phyloP scores from a whole-genome alignment of 1,284 basidiomycete genomes.

The Hemileia vastatrix region DNA sequence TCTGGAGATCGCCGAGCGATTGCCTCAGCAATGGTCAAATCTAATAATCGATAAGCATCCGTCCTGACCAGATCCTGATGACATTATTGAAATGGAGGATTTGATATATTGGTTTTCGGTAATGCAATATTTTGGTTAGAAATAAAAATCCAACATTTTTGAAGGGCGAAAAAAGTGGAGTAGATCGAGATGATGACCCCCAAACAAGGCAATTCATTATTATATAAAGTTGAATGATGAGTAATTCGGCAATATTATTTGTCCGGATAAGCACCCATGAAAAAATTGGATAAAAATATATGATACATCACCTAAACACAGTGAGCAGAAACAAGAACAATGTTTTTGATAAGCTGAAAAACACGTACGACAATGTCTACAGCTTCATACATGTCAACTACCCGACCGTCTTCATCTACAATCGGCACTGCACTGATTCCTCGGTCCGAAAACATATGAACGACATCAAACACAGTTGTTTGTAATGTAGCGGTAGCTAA shows the following conservation, averaged over 20 bases:
- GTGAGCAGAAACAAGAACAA: neutral
- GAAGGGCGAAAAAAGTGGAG: conserved; percentile 19
- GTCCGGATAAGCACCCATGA: neutral
- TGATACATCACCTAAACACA: neutral
- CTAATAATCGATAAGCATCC: conserved; percentile 85
- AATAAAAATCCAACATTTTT: conserved; percentile 17
- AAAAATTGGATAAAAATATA: neutral
- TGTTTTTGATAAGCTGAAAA: neutral
- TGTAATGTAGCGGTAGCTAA: conserved; percentile 83
- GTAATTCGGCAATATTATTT: too few species aligned
- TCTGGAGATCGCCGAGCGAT: conserved; percentile 81
- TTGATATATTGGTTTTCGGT: conserved; percentile 48
- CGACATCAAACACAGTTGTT: conserved; percentile 93
- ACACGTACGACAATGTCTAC: conserved; percentile 90
- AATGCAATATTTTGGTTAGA: conserved; percentile 1
- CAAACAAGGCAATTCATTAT: too few species aligned
- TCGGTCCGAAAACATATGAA: conserved; percentile 94
- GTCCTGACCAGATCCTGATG: conserved; percentile 61
- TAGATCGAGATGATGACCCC: conserved; percentile 5
- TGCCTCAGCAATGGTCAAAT: conserved; percentile 89
- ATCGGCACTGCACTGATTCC: conserved; percentile 97
- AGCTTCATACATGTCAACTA: conserved; percentile 95
- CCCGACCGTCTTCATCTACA: conserved; percentile 81
- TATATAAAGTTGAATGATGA: too few species aligned
- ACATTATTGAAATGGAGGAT: too few species aligned